A percentile compares a stretch with the other conserved stretches of the same genome.
Conservation (phyloP, 345 rosid species). For the Heritiera fomes region DNA sequence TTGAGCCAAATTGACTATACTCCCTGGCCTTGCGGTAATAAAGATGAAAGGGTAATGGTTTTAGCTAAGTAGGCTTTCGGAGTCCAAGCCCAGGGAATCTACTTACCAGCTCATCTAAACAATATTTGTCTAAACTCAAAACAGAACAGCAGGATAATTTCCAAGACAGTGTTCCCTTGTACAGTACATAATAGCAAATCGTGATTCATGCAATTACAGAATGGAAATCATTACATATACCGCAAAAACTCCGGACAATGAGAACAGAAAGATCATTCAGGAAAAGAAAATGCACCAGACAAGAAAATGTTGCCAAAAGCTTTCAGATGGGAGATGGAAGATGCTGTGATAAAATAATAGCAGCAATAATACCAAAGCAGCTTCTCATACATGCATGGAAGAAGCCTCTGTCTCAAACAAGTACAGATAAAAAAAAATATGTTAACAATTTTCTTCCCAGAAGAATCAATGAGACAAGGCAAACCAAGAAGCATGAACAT, state of each 20-base stretch:
- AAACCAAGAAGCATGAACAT: constrained; percentile 29
- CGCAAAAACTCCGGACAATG: not conserved
- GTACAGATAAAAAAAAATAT: constrained; percentile 26
- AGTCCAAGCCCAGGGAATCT: not conserved
- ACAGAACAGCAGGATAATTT: not conserved
- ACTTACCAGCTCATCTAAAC: constrained; percentile 9
- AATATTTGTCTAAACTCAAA: not conserved
- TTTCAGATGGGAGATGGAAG: constrained; percentile 5
- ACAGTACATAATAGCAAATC: not conserved
- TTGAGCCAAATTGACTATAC: not conserved
- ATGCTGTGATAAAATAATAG: not conserved
- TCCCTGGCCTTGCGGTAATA: not conserved
- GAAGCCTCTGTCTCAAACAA: constrained; percentile 26
- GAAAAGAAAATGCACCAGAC: not conserved
- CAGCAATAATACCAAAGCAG: not conserved
- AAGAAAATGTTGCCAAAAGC: not conserved
- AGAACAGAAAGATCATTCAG: not conserved
- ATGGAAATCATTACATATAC: not conserved
- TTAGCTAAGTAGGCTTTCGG: not conserved
- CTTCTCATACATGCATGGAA: constrained; percentile 30
- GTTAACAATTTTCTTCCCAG: constrained; percentile 5
- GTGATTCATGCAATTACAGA: not conserved
- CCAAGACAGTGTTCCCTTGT: constrained; percentile 2
- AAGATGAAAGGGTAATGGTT: not conserved
- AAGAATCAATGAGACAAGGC: constrained; percentile 24